These are phyloP conservation scores for Tylopilus sp. DNA, from an alignment of 768 basidiomycete species.

Conservation along the genomic window DNA sequence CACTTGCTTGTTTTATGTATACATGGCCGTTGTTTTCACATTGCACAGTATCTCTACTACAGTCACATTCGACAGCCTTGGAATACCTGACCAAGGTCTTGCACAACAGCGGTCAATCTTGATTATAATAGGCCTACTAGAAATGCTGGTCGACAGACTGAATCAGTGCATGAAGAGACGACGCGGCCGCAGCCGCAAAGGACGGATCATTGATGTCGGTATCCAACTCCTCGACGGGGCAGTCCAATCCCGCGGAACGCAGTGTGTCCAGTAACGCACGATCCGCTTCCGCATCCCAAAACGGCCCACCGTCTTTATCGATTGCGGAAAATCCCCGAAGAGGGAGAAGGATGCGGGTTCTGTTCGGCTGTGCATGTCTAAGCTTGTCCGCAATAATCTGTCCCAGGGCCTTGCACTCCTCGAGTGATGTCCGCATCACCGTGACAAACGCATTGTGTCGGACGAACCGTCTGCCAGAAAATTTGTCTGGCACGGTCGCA, in stretches of 20 bases:
- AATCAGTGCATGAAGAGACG: constrained; percentile 19
- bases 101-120: neutral
- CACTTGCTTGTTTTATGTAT: constrained; percentile 48
- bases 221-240: constrained; percentile 21
- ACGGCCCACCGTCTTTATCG: constrained; percentile 18
- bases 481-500: constrained; percentile 21
- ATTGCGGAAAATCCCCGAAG: constrained; percentile 25
- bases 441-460: constrained; percentile 29
- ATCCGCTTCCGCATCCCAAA: constrained; percentile 25
- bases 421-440: constrained; percentile 29
- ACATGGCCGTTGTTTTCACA: constrained; percentile 40
- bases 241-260: constrained; percentile 12
- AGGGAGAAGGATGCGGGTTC: constrained; percentile 25
- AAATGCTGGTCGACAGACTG: constrained; percentile 1
- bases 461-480: constrained; percentile 15
- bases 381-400: constrained; percentile 21
- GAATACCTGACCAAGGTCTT: neutral
- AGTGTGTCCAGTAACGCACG: constrained; percentile 18
- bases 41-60: constrained; percentile 10
- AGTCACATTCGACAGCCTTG: constrained; percentile 11
- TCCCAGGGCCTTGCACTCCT: constrained; percentile 24
- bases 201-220: constrained; percentile 26
- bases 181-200: constrained; percentile 16
- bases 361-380: constrained; percentile 7
- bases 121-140: neutral